phyloP scores from a whole-genome alignment of 129 eudicot species.

The Erigeron canadensis region DNA sequence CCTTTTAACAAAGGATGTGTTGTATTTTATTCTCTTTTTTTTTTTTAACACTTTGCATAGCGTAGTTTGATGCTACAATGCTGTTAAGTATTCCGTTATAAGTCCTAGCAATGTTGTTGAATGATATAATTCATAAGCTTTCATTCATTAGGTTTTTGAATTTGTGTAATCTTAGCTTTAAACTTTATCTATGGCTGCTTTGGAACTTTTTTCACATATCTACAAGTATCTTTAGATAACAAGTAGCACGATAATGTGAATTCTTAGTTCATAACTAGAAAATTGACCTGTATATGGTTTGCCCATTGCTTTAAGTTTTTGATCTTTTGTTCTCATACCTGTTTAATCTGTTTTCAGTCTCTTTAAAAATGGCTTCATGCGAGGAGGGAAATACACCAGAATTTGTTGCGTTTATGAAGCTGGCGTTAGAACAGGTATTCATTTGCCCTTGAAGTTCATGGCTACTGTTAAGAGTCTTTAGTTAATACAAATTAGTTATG shows the following conservation, averaged over 20 bases:
- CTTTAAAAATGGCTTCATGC: constrained; percentile 34
- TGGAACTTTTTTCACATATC: not conserved
- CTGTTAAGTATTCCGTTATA: not conserved
- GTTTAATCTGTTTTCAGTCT: constrained; percentile 1
- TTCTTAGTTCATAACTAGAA: not conserved
- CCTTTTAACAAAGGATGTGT: not conserved
- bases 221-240: not conserved
- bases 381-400: constrained; percentile 19
- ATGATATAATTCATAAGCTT: not conserved
- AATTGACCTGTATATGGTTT: not conserved
- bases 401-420: constrained; percentile 47
- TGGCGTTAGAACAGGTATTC: constrained; percentile 58
- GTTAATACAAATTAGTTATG: not conserved
- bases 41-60: not conserved
- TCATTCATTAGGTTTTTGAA: not conserved
- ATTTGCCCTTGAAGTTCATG: not conserved
- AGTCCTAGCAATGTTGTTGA: not conserved
- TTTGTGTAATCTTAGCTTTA: not conserved
- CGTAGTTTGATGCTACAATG: not conserved
- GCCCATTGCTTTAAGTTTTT: no score
- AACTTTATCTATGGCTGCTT: not conserved
- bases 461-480: not conserved
- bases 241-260: not conserved
- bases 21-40: no score
- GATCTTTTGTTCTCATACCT: not conserved